Evolutionary conservation across 2,329 filamentous ascomycete genomes (phyloP).

Genomic region (Cladophialophora exuberans): DNA sequence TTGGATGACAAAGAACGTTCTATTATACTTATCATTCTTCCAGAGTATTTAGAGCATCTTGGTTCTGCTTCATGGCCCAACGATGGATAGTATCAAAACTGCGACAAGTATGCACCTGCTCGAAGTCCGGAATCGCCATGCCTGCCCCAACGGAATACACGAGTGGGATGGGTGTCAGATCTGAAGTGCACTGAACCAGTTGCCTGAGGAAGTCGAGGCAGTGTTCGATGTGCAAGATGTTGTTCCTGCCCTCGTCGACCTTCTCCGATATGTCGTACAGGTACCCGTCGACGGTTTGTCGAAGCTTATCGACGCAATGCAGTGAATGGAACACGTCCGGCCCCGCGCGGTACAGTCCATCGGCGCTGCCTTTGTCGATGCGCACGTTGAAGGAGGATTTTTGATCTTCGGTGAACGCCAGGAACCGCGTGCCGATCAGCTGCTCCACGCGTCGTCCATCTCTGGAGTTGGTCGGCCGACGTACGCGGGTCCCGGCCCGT

Average conservation of each 20-base stretch:
- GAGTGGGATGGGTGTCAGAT: conserved; percentile 1
- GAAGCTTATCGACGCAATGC: conserved; percentile 7
- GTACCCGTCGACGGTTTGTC: conserved; percentile 6
- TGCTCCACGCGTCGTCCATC: conserved; percentile 5
- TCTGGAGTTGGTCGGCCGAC: background rate
- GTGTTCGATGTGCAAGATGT: conserved; percentile 6
- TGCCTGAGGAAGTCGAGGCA: conserved; percentile 5
- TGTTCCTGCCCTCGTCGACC: conserved; percentile 4
- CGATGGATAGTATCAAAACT: conserved; percentile 8
- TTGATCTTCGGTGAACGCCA: conserved; percentile 1
- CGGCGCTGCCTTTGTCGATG: conserved; percentile 8
- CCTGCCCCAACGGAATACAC: background rate
- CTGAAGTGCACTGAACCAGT: conserved; percentile 1
- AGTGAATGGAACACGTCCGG: conserved; percentile 1
- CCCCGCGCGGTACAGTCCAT: conserved; percentile 1
- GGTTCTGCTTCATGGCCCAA: conserved; percentile 6
- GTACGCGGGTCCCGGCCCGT: conserved; percentile 1
- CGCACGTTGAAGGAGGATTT: background rate
- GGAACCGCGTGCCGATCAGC: conserved; percentile 7
- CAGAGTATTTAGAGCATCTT: background rate
- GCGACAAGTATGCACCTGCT: conserved; percentile 5
- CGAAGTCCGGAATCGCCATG: conserved; percentile 5
- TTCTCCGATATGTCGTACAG: conserved; percentile 3
- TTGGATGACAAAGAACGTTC: background rate
- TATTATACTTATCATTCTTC: background rate